Percentiles rank a stretch among this genome's conserved stretches.
Conservation (phyloP, 805 yeast genomes). For the Kluyveromyces nonfermentans region DNA sequence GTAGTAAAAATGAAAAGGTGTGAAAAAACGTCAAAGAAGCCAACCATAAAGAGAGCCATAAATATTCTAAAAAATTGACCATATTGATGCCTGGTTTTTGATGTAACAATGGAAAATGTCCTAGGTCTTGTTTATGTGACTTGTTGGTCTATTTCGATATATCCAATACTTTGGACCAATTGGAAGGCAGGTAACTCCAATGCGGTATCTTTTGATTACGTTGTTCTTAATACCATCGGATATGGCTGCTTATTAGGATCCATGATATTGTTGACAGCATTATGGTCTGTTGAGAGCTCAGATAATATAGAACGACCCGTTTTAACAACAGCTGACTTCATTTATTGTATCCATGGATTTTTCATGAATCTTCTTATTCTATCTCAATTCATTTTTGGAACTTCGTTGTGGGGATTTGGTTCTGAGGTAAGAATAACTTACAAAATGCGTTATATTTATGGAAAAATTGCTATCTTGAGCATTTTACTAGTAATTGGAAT, state of each 20-base stretch:
- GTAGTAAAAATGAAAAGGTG: too few species aligned
- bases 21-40: too few species aligned
- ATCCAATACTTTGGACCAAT: slow-evolving; percentile 39
- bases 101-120: slow-evolving; percentile 10
- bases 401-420: slow-evolving; percentile 29
- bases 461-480: slow-evolving; percentile 12
- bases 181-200: slow-evolving; percentile 34
- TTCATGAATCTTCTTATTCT: slow-evolving; percentile 32
- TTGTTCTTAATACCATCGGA: slow-evolving; percentile 39
- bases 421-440: slow-evolving; percentile 6
- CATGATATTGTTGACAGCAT: slow-evolving; percentile 34
- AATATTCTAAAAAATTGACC: too few species aligned
- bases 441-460: slow-evolving; percentile 20
- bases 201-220: slow-evolving; percentile 42
- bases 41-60: too few species aligned
- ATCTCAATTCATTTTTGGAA: slow-evolving; percentile 33
- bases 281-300: slow-evolving; percentile 24
- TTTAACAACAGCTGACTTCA: slow-evolving; percentile 36
- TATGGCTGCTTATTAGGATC: slow-evolving; percentile 37
- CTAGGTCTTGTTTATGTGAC: slow-evolving; percentile 32
- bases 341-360: slow-evolving; percentile 41
- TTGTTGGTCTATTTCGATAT: slow-evolving; percentile 41
- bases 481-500: slow-evolving; percentile 9
- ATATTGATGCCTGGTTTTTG: background rate
- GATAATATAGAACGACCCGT: slow-evolving; percentile 32